phyloP scores from a whole-genome alignment of 1,284 basidiomycete species.

The Cystobasidium pallidum region DNA sequence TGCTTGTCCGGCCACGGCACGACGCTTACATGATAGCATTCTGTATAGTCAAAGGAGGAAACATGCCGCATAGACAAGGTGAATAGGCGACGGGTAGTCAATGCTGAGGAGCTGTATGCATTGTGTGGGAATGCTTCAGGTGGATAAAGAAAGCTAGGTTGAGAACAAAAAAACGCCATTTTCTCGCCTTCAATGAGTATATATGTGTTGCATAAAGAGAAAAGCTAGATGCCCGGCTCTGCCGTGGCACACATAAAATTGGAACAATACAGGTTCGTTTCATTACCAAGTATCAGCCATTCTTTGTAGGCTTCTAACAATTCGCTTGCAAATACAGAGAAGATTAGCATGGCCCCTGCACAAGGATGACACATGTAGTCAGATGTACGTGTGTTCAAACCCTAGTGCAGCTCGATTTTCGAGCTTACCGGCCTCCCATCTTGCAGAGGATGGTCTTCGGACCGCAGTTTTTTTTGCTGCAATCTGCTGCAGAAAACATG shows the following conservation, averaged over 20 bases:
- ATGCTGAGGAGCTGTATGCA: no score
- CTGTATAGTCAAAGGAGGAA: no score
- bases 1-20: neutral
- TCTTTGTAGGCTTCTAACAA: no score
- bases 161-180: no score
- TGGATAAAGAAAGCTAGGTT: no score
- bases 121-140: no score
- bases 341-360: conserved; percentile 58
- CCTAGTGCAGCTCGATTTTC: conserved; percentile 31
- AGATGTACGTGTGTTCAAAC: conserved; percentile 18
- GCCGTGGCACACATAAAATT: conserved; percentile 54
- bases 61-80: no score
- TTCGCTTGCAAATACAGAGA: conserved; percentile 55
- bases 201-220: neutral
- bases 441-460: conserved; percentile 41
- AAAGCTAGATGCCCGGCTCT: conserved; percentile 22
- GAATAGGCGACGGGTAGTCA: no score
- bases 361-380: conserved; percentile 53
- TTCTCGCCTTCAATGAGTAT: neutral
- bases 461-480: conserved; percentile 31
- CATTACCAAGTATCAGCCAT: no score
- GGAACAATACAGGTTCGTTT: conserved; percentile 53
- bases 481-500: neutral
- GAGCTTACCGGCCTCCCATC: conserved; percentile 21
- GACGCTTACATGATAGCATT: no score